These are phyloP conservation scores for Aspergillus candidus DNA, from an alignment of 2,329 filamentous ascomycete species.

Conservation along the genomic window DNA sequence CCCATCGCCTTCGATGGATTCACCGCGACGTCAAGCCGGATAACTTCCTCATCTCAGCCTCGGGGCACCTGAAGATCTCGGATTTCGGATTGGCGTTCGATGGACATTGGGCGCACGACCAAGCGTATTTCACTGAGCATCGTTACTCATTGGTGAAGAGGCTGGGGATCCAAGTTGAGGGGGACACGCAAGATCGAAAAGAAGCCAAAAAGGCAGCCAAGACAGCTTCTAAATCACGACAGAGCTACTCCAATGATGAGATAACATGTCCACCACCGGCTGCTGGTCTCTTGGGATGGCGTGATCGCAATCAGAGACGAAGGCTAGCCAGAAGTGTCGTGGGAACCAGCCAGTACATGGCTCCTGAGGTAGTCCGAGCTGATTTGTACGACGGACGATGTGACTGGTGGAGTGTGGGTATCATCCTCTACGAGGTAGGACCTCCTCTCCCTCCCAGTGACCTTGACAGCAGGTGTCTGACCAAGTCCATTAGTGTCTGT, in stretches of 20 bases:
- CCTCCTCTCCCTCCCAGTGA: neutral
- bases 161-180: conserved; percentile 65
- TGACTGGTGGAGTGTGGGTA: conserved; percentile 94
- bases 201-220: conserved; percentile 40
- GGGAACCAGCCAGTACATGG: conserved; percentile 97
- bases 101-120: conserved; percentile 89
- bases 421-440: conserved; percentile 77
- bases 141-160: conserved; percentile 72
- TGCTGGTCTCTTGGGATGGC: conserved; percentile 60
- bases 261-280: conserved; percentile 19
- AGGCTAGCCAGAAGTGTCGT: conserved; percentile 78
- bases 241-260: conserved; percentile 32
- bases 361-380: conserved; percentile 81
- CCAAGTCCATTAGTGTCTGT: conserved; percentile 59
- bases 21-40: conserved; percentile 96
- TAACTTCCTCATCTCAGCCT: conserved; percentile 86
- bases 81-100: conserved; percentile 96
- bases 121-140: conserved; percentile 77
- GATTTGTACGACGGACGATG: conserved; percentile 84
- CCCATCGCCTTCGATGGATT: conserved; percentile 81
- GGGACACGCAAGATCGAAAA: conserved; percentile 64
- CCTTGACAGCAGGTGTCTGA: conserved; percentile 1
- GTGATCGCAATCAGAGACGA: conserved; percentile 62
- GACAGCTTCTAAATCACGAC: conserved; percentile 4
- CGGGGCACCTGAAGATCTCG: conserved; percentile 88